Base-by-base conservation (phyloP, 805 yeast genomes). In the Zygosaccharomyces kombuchaensis region DNA sequence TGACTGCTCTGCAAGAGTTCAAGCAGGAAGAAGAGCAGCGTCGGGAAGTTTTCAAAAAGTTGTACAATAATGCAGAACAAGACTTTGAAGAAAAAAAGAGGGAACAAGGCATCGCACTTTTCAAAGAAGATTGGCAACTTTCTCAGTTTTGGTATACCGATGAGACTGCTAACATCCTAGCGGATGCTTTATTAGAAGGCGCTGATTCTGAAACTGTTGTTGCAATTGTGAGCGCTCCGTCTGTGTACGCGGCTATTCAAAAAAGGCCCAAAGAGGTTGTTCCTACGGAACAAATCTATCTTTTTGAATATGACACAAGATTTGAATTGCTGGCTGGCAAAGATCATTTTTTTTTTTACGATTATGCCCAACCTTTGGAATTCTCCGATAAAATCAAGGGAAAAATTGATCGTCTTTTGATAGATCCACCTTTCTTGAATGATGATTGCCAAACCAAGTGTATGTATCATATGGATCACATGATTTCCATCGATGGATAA, bases 81-180 rank as follows among this genome's bases (percentile, higher is more conserved):
- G 61, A 65, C 5, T 57, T 55, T 21, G 62, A 56, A 25, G 63
- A 65, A 41, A 56, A 61, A 22, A 59, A 59, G 47, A 57, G 52
- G 32, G 54, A 63, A 26, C 65, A 76, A 44, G 77, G 81, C 16
- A 90, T 90, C 65, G 87, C 82, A 43, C 72, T 79, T 31, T 89
- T 89, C 64, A 74, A 84, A 59, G 96, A 89, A 65, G 96, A 89
- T 66, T 89, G 97, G 97, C 93, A 87, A 59, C 72, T 90, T 31
- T 87, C 96, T 1, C 97, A 89, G 65, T 89, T 89, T 67, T 89
- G 97, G 89, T 89, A 87, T 60, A 69, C 75, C 46, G 90, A 87
- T 49, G 66, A 70, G 2, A 89, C 96, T 0, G 89, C 96, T 0
- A 75, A 73, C 42, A 59, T 67, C 0, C 63, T 87, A 14, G 93